A percentile compares a stretch with the other conserved stretches of the same genome.
Conservation (phyloP, 257 asterid species). For the Paulownia fortunei region DNA sequence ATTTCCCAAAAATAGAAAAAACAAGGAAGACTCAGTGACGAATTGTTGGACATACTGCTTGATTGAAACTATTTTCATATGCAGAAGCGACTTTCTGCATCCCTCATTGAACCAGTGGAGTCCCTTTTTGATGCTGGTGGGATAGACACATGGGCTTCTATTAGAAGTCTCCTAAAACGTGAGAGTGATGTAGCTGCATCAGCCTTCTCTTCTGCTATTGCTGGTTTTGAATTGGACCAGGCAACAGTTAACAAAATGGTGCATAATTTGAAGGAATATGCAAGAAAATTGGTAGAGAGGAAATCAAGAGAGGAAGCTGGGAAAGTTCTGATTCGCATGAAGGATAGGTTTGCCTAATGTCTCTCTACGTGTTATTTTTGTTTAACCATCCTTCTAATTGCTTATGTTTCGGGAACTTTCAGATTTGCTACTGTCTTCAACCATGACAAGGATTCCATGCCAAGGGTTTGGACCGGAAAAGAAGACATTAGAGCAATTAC, state of each 20-base stretch:
- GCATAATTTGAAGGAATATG: conserved; percentile 49
- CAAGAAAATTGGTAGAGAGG: conserved; percentile 53
- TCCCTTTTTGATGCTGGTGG: conserved; percentile 62
- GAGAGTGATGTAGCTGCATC: conserved; percentile 52
- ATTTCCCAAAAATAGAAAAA: background rate
- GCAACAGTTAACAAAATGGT: conserved; percentile 45
- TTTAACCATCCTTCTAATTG: conserved; percentile 8
- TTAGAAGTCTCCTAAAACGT: conserved; percentile 57
- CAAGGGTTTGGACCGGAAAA: conserved; percentile 79
- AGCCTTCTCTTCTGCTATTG: conserved; percentile 43
- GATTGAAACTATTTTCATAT: conserved; percentile 14
- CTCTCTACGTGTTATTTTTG: background rate
- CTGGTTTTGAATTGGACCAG: conserved; percentile 63
- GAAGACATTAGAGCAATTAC: conserved; percentile 67
- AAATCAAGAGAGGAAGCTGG: conserved; percentile 74
- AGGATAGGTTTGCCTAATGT: conserved; percentile 53
- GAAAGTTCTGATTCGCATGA: conserved; percentile 62
- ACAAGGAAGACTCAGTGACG: background rate
- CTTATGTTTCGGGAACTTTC: conserved; percentile 27
- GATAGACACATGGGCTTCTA: conserved; percentile 59
- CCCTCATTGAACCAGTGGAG: conserved; percentile 54
- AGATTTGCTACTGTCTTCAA: conserved; percentile 62
- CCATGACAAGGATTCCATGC: conserved; percentile 65
- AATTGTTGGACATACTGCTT: background rate
- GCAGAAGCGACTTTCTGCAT: conserved; percentile 55